phyloP scores from a whole-genome alignment of 2,329 filamentous ascomycete species.

The Periconia macrospinosa region DNA sequence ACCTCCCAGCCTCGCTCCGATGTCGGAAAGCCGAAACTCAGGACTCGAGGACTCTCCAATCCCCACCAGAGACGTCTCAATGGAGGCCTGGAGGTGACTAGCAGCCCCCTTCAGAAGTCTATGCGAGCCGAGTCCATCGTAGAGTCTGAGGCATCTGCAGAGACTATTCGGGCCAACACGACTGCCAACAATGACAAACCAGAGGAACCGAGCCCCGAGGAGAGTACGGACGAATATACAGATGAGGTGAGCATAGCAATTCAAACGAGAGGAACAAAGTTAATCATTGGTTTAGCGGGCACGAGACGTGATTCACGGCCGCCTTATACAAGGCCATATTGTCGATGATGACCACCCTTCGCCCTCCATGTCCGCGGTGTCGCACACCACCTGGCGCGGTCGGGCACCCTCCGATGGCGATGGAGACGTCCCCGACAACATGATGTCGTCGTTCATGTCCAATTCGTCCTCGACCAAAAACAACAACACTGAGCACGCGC shows the following conservation, averaged over 20 bases:
- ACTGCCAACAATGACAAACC: constrained; percentile 19
- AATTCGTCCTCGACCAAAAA: constrained; percentile 68
- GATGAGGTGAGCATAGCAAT: constrained; percentile 49
- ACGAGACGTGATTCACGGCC: constrained; percentile 86
- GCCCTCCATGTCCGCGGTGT: constrained; percentile 66
- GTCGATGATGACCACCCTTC: constrained; percentile 93
- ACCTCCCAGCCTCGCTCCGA: constrained; percentile 30
- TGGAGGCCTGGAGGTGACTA: constrained; percentile 24
- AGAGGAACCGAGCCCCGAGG: constrained; percentile 11
- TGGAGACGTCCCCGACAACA: constrained; percentile 70
- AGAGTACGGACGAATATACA: constrained; percentile 25
- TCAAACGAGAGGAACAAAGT: background rate
- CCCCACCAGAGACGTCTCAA: constrained; percentile 34
- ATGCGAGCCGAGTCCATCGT: constrained; percentile 39
- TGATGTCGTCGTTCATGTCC: constrained; percentile 81
- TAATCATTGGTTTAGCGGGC: constrained; percentile 57
- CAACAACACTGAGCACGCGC: constrained; percentile 55
- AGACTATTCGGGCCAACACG: constrained; percentile 23
- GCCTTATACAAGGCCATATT: constrained; percentile 90
- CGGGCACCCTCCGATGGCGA: constrained; percentile 52
- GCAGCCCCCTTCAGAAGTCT: constrained; percentile 39
- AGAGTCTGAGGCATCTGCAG: constrained; percentile 33
- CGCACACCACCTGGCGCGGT: constrained; percentile 56
- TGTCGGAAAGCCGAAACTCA: constrained; percentile 27
- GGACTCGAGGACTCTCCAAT: constrained; percentile 25